phyloP scores from a whole-genome alignment of 768 basidiomycete genomes.

The Cyathus striatus region DNA sequence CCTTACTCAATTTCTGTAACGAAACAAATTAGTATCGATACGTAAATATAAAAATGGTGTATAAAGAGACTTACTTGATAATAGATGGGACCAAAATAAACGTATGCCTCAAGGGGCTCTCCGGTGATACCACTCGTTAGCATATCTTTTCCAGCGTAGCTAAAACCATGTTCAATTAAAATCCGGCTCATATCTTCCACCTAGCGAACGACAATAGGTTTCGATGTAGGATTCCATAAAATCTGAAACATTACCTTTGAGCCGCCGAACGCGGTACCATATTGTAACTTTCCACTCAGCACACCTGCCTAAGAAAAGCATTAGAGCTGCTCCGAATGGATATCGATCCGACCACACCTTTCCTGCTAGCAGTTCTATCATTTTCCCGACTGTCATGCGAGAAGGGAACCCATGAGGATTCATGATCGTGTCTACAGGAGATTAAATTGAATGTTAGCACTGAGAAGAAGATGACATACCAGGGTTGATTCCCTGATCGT shows the following conservation, averaged over 20 bases:
- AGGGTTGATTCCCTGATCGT: conserved; percentile 92
- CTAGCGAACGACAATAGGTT: conserved; percentile 27
- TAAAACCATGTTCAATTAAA: conserved; percentile 91
- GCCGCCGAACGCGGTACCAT: conserved; percentile 96
- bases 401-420: conserved; percentile 99
- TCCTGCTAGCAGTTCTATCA: conserved; percentile 96
- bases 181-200: conserved; percentile 98
- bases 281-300: conserved; percentile 81
- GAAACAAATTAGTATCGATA: conserved; percentile 8
- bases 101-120: conserved; percentile 93
- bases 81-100: conserved; percentile 98
- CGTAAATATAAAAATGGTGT: conserved; percentile 1
- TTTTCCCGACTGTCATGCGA: conserved; percentile 99
- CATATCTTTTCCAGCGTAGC: conserved; percentile 99
- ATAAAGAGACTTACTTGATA: conserved; percentile 64
- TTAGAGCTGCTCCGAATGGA: conserved; percentile 2
- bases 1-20: conserved; percentile 86
- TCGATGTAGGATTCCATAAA: not conserved
- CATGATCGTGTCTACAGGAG: conserved; percentile 86
- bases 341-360: conserved; percentile 48
- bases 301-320: conserved; percentile 70
- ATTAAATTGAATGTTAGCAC: conserved; percentile 11
- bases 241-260: conserved; percentile 62
- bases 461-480: conserved; percentile 39
- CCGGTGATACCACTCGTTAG: conserved; percentile 97